Evolutionary conservation across 2,329 filamentous ascomycete genomes (phyloP), one percentile per base, ranked within the genome.

Genomic region (Chlorencoelia australis): DNA sequence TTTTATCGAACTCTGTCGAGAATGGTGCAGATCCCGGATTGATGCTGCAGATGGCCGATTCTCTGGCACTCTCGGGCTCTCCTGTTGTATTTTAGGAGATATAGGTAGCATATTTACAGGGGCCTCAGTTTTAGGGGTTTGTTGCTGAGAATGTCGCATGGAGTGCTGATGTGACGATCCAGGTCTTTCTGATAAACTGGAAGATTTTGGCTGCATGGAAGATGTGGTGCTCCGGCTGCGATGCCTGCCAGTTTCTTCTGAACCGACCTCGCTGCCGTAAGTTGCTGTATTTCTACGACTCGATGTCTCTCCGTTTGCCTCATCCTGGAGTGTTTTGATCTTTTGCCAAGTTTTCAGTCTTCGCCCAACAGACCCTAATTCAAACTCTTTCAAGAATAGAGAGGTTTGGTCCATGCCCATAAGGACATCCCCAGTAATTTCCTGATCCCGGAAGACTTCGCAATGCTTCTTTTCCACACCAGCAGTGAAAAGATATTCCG

Each of bases 311-410:
- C 71, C 71, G 45, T 73, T 80, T 27, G 91, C 79, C 58, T 95
- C 86, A 52, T 94, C 84, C 56, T 96, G 89, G 45, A 96, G 70
- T 3, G 76, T 68, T 60, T 94, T 94, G 59, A 96, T 88, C 61
- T 91, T 94, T 60, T 95, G 86, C 89, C 89, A 96, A 2, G 88
- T 94, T 59, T 93, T 93, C 43, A 96, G 63, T 43, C 89, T 74
- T 39, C 85, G 74, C 7, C 89, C 89, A 49, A 96, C 88, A 3
- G 88, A 85, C 13, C 89, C 89, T 47, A 96, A 69, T 49, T 95
- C 85, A 51, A 95, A 94, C 30, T 91, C 88, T 56, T 94, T 94
- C 65, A 96, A 80, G 57, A 95, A 94, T 11, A 96, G 69, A 25
- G 91, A 93, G 39, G 85, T 84, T 62, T 95, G 89, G 51, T 95